Base-by-base conservation (phyloP, 1,139 yeast genomes). In the Blastobotrys niveus region DNA sequence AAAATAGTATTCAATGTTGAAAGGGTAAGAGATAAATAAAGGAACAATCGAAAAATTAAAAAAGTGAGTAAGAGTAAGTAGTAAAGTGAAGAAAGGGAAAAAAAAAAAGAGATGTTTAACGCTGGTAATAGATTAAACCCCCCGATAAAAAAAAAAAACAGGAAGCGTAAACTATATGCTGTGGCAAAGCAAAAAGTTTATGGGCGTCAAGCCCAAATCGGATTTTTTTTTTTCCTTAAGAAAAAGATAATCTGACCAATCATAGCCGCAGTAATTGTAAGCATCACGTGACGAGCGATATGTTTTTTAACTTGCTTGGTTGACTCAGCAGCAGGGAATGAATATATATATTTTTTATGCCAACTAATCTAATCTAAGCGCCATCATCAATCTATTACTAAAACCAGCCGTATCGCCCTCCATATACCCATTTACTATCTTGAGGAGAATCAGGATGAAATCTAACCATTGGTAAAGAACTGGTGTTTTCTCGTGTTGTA, bases 341-440 rank as follows among this genome's bases (percentile, higher is more conserved):
- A n/a, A n/a, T n/a, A n/a, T n/a, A n/a, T n/a, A n/a, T n/a, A n/a
- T n/a, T n/a, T n/a, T n/a, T n/a, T n/a, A n/a, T n/a, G n/a, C n/a
- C n/a, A n/a, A n/a, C n/a, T n/a, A n/a, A n/a, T n/a, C n/a, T n/a
- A n/a, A n/a, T n/a, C n/a, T n/a, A n/a, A n/a, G n/a, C n/a, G n/a
- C n/a, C n/a, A n/a, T n/a, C n/a, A 30, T 20, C 14, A 30, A n/a
- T 6, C 8, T 17, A 18, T 5, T 19, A 12, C 41, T 49, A 60
- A 39, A 59, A 61, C 64, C 64, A 61, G 15, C 61, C 60, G 41
- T 61, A 61, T 43, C 56, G 56, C 29, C 64, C 64, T 25, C 52
- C 55, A 43, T 54, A 49, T 10, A 46, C 55, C 63, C 64, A 59
- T 10, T 49, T 40, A 14, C 43, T 33, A 27, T 42, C 43, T 14